These are phyloP conservation scores for Takashimella tepidaria DNA, from an alignment of 1,284 basidiomycete species.

Conservation along the genomic window DNA sequence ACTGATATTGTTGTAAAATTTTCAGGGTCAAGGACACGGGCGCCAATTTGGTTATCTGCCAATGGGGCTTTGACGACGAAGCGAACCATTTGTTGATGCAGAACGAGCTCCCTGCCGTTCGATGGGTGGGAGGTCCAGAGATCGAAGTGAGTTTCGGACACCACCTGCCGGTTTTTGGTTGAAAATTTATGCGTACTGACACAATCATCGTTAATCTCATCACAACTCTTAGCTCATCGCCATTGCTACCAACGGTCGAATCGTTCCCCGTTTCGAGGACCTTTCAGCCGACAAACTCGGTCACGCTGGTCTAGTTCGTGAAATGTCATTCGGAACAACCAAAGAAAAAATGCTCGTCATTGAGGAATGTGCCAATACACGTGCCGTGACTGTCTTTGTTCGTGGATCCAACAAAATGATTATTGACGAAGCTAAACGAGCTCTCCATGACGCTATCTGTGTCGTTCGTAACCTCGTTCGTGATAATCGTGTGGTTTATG, in stretches of 20 bases:
- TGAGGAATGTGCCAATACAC: constrained; percentile 94
- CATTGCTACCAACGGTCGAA: constrained; percentile 96
- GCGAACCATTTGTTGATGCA: constrained; percentile 98
- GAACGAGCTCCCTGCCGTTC: constrained; percentile 93
- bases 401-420: constrained; percentile 99
- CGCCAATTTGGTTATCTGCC: constrained; percentile 97
- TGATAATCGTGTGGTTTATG: constrained; percentile 96
- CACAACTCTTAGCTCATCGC: constrained; percentile 89
- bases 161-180: constrained; percentile 3
- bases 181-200: constrained; percentile 1
- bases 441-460: constrained; percentile 94
- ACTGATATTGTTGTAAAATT: too few species aligned
- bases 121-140: constrained; percentile 98
- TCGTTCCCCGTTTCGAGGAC: constrained; percentile 97
- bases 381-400: constrained; percentile 96
- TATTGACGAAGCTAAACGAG: constrained; percentile 96
- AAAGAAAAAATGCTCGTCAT: constrained; percentile 99
- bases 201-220: constrained; percentile 6
- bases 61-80: constrained; percentile 99
- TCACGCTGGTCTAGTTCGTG: constrained; percentile 84
- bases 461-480: constrained; percentile 92
- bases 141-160: constrained; percentile 74
- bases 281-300: constrained; percentile 87
- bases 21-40: constrained; percentile 91
- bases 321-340: constrained; percentile 93